Base-by-base conservation (phyloP, 1,139 yeast genomes). In the Yamadazyma trypodendri region DNA sequence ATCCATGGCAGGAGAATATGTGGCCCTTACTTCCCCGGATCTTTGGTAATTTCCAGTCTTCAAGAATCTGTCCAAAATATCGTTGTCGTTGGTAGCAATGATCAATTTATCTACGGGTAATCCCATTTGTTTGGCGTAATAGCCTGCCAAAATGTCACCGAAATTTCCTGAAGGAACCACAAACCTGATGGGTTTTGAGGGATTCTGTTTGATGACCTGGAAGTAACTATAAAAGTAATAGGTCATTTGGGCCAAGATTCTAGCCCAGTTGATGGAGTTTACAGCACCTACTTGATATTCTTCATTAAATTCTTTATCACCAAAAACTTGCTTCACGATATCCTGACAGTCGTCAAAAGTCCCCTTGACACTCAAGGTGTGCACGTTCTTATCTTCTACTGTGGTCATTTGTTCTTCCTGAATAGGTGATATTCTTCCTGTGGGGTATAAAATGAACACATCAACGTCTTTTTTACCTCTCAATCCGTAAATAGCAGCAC, bases 401-500 rank as follows among this genome's bases (percentile, higher is more conserved):
- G 97, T 89, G 36, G 98, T 86, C 98, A 92, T 92, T 67, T 94
- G 99, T 51, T 86, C 89, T 68, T 92, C 99, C 70, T 92, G 99
- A 46, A 92, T 85, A 34, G 97, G 97, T 25, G 97, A 89, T 39
- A 92, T 94, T 61, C 97, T 82, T 32, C 98, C 98, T 11, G 95
- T 88, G 53, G 99, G 99, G 58, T 90, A 92, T 51, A 94, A 72
- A 48, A 92, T 92, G 63, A 92, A 94, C 23, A 92, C 98, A 28
- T 95, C 85, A 21, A 92, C 96, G 60, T 94, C 97, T 65, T 89
- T 85, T 68, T 92, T 92, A 59, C 95, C 95, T 67, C 98, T 78
- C 52, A 92, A 77, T 40, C 99, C 99, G 65, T 92, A 92, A 50
- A 92, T 92, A 45, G 99, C 98, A 37, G 99, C 99, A 34, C 96